These are phyloP conservation scores for Phoma sp. DNA, from an alignment of 2,329 filamentous ascomycete species.

Conservation along the genomic window DNA sequence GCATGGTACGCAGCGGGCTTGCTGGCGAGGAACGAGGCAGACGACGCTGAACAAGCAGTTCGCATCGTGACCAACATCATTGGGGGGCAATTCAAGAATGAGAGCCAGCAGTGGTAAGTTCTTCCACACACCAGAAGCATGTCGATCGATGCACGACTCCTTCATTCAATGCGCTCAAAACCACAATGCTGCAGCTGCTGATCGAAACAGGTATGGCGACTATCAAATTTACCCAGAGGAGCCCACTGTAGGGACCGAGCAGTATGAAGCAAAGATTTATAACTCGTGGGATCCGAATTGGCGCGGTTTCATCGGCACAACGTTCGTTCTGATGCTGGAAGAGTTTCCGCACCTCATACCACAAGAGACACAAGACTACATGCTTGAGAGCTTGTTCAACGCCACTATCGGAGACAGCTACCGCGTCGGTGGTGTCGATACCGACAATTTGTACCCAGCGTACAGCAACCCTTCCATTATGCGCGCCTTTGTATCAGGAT, in stretches of 20 bases:
- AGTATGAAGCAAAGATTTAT: slow-evolving; percentile 62
- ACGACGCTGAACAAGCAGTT: slow-evolving; percentile 60
- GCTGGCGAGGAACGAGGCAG: slow-evolving; percentile 61
- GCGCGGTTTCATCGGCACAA: slow-evolving; percentile 68
- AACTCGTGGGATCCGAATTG: slow-evolving; percentile 70
- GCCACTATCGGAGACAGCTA: slow-evolving; percentile 67
- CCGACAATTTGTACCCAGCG: slow-evolving; percentile 68
- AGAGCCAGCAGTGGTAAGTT: slow-evolving; percentile 62
- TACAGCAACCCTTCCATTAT: slow-evolving; percentile 69
- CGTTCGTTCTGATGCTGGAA: slow-evolving; percentile 65
- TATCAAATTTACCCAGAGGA: slow-evolving; percentile 66
- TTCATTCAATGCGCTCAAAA: background rate
- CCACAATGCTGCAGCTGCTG: background rate
- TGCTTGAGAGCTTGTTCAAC: slow-evolving; percentile 63
- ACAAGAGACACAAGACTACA: slow-evolving; percentile 49
- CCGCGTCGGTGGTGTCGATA: slow-evolving; percentile 65
- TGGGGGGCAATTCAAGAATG: slow-evolving; percentile 60
- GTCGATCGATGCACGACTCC: too few relatives aligned
- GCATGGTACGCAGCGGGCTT: slow-evolving; percentile 68
- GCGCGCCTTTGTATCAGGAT: slow-evolving; percentile 67
- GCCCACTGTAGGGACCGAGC: slow-evolving; percentile 61
- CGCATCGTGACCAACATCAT: slow-evolving; percentile 64
- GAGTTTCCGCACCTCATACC: slow-evolving; percentile 62
- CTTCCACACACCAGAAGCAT: too few relatives aligned
- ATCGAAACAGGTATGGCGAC: slow-evolving; percentile 52